These are phyloP conservation scores for Naganishia vaughanmartiniae DNA, from an alignment of 768 basidiomycete genomes.

Conservation along the genomic window DNA sequence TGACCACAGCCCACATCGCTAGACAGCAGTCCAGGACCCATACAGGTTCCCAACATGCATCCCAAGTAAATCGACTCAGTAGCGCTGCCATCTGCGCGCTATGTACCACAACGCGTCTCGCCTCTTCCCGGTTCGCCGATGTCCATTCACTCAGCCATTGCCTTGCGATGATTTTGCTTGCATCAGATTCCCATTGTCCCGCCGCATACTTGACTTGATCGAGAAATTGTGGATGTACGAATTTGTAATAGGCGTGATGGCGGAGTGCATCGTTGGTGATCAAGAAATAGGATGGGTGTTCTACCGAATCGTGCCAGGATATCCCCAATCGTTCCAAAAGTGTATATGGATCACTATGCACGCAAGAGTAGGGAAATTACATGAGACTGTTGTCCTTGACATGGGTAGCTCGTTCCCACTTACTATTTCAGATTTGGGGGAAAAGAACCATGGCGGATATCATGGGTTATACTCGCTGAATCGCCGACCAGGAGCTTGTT, in stretches of 20 bases:
- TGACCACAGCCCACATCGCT: slow-evolving; percentile 43
- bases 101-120: slow-evolving; percentile 19
- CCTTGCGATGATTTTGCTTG: slow-evolving; percentile 34
- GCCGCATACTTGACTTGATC: slow-evolving; percentile 39
- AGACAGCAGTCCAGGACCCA: slow-evolving; percentile 45
- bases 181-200: slow-evolving; percentile 40
- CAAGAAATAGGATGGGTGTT: slow-evolving; percentile 24
- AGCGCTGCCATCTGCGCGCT: slow-evolving; percentile 41
- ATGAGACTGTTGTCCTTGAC: background rate
- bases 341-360: slow-evolving; percentile 22
- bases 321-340: slow-evolving; percentile 12
- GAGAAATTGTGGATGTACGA: slow-evolving; percentile 40
- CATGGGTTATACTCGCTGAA: slow-evolving; percentile 28
- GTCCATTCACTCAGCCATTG: slow-evolving; percentile 41
- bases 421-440: slow-evolving; percentile 34
- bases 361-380: slow-evolving; percentile 23
- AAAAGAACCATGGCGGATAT: slow-evolving; percentile 25
- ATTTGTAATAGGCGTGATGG: slow-evolving; percentile 40
- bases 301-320: slow-evolving; percentile 20
- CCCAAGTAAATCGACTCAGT: slow-evolving; percentile 39
- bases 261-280: slow-evolving; percentile 40
- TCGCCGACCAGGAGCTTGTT: slow-evolving; percentile 33
- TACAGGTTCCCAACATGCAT: slow-evolving; percentile 40
- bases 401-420: slow-evolving; percentile 1
- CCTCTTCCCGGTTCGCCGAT: background rate